These are phyloP conservation scores for Pseudogymnoascus sp. DNA, from an alignment of 2,329 filamentous ascomycete species.

Conservation along the genomic window DNA sequence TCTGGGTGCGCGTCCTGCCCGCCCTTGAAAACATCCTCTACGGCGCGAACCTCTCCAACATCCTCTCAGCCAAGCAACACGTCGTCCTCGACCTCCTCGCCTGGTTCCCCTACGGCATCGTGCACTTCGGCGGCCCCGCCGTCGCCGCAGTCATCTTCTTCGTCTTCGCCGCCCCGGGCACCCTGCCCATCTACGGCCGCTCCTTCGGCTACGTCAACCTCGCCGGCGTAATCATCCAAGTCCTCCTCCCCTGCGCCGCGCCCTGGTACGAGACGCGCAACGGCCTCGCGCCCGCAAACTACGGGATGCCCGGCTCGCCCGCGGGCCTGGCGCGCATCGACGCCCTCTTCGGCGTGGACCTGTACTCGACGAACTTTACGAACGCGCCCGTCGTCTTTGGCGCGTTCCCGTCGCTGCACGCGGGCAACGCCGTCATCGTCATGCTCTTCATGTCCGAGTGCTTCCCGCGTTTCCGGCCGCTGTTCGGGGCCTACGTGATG, in stretches of 20 bases:
- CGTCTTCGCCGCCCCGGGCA: conserved; percentile 79
- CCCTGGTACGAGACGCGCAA: conserved; percentile 97
- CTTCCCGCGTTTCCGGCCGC: conserved; percentile 71
- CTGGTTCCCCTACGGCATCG: conserved; percentile 87
- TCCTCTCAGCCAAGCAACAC: conserved; percentile 82
- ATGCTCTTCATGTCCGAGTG: conserved; percentile 88
- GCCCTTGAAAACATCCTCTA: conserved; percentile 95
- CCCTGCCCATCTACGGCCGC: conserved; percentile 73
- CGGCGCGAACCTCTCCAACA: conserved; percentile 90
- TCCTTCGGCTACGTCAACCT: conserved; percentile 92
- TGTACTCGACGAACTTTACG: conserved; percentile 89
- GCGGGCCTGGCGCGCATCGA: conserved; percentile 86
- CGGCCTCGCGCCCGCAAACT: conserved; percentile 82
- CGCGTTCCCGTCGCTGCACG: conserved; percentile 88
- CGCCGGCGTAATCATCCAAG: conserved; percentile 75
- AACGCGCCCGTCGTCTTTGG: conserved; percentile 88
- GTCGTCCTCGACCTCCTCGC: conserved; percentile 77
- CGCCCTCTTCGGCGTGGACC: conserved; percentile 77
- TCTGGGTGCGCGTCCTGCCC: conserved; percentile 91
- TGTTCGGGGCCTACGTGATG: conserved; percentile 75
- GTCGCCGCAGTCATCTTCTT: conserved; percentile 75
- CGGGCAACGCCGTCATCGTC: conserved; percentile 79
- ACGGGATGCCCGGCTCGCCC: conserved; percentile 81
- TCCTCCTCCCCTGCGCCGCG: conserved; percentile 86
- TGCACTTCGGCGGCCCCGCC: conserved; percentile 80